A percentile compares a stretch with the other conserved stretches of the same genome.
These are phyloP conservation scores for Spathaspora hagerdaliae DNA, from an alignment of 805 yeast genomes.

Conservation along the genomic window DNA sequence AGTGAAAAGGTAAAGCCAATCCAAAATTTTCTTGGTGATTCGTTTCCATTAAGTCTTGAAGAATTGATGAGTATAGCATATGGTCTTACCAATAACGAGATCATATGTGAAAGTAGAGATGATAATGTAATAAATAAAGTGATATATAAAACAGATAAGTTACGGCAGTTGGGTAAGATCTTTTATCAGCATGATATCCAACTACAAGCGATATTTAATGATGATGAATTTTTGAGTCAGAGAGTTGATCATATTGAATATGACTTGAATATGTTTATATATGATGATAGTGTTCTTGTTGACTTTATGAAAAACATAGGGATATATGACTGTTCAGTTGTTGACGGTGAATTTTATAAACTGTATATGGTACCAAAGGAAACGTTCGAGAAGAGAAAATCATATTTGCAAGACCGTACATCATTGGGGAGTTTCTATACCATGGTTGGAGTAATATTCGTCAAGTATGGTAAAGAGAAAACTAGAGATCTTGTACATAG, in stretches of 20 bases:
- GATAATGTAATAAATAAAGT: not conserved
- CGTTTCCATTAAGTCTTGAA: not conserved
- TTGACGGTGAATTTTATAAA: not conserved
- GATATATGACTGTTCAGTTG: conserved; percentile 15
- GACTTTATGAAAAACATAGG: conserved; percentile 29
- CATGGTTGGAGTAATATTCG: conserved; percentile 30
- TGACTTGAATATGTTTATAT: conserved; percentile 17
- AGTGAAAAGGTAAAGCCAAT: conserved; percentile 1
- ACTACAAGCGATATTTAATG: conserved; percentile 21
- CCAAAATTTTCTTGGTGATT: not conserved
- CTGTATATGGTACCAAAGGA: not conserved
- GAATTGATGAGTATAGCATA: conserved; percentile 2
- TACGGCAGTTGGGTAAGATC: conserved; percentile 24
- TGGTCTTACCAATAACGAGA: conserved; percentile 2
- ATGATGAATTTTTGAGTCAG: conserved; percentile 24
- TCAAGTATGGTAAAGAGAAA: conserved; percentile 20
- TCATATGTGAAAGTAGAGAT: not conserved
- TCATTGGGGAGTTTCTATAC: conserved; percentile 36
- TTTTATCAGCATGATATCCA: conserved; percentile 11
- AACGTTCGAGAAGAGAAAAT: not conserved
- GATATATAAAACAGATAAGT: conserved; percentile 11
- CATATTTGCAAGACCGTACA: conserved; percentile 16
- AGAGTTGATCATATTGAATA: conserved; percentile 23
- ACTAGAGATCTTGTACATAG: conserved; percentile 12
- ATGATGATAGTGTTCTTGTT: conserved; percentile 16